Base-by-base conservation (phyloP, 345 rosid species). In the Geranium brycei region DNA sequence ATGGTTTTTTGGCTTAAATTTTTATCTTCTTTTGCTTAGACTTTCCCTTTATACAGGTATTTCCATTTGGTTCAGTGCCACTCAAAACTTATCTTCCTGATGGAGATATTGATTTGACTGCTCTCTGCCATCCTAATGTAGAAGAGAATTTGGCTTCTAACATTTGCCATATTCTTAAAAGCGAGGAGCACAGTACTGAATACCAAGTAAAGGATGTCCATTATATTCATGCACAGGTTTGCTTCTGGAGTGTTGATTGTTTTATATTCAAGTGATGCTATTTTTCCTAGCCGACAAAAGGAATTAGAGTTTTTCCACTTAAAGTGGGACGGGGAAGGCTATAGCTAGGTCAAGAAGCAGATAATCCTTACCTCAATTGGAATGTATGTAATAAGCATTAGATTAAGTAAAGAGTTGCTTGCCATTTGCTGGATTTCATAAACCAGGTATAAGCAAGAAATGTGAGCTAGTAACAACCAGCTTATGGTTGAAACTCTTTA, bases 51-150 rank as follows among this genome's bases (percentile, higher is more conserved):
- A 64, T 64, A 41, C 78, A 91, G 97, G 86, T 85, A 38, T 83
- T 83, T 71, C 72, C 87, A 55, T 85, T 81, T 81, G 95, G 95
- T 55, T 87, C 91, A 0, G 91, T 91, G 67, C 96, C 96, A 12
- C 59, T 91, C 51, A 89, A 86, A 76, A 83, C 96, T 0, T 91
- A 85, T 77, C 90, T 91, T 51, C 96, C 96, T 2, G 98, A 91
- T 60, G 98, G 98, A 59, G 98, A 91, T 79, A 89, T 91, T 31
- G 98, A 91, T 76, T 75, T 91, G 76, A 91, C 96, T 15, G 82
- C 79, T 19, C 72, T 87, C 40, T 76, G 85, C 64, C 77, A 77
- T 75, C 85, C 66, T 16, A 80, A 73, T 62, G 62, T 62, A 71
- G 98, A 83, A 73, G 95, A 86, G 35, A 75, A 77, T 57, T 73